Evolutionary conservation across 768 basidiomycete genomes (phyloP).

Genomic region (Hysterangium stoloniferum): DNA sequence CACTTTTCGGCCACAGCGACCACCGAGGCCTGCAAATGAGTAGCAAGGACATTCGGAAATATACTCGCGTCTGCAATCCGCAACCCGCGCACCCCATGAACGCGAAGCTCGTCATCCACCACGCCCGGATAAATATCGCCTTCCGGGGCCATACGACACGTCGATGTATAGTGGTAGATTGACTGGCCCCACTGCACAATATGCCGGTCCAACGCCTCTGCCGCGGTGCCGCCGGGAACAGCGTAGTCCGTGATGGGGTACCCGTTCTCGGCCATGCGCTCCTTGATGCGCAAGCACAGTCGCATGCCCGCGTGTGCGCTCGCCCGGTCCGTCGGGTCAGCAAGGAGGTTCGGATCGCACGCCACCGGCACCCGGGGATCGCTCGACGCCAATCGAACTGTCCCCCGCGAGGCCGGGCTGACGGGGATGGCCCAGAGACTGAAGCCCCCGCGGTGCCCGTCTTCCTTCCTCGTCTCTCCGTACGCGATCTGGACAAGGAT

Average conservation of each 20-base stretch:
- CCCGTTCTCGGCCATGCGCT: conserved; percentile 19
- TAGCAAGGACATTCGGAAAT: conserved; percentile 24
- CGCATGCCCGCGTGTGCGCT: not conserved
- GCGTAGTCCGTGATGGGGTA: conserved; percentile 21
- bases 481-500: not conserved
- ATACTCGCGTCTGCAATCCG: conserved; percentile 32
- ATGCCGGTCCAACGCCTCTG: conserved; percentile 26
- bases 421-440: conserved; percentile 16
- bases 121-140: conserved; percentile 27
- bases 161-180: conserved; percentile 30
- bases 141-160: conserved; percentile 30
- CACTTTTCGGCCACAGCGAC: conserved; percentile 33
- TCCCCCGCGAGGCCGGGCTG: conserved; percentile 19
- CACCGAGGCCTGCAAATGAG: conserved; percentile 29
- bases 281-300: conserved; percentile 18
- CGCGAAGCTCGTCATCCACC: conserved; percentile 37
- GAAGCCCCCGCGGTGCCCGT: not conserved
- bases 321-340: not conserved
- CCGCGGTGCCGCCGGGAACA: conserved; percentile 22
- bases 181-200: conserved; percentile 19
- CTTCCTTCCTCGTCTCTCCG: not conserved
- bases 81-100: conserved; percentile 38
- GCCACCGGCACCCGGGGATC: conserved; percentile 24
- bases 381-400: conserved; percentile 23
- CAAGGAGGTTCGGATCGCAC: conserved; percentile 23